A percentile compares a stretch with the other conserved stretches of the same genome.
phyloP scores from a whole-genome alignment of 495 filamentous ascomycete genomes.

The Pyrenula aspistea region DNA sequence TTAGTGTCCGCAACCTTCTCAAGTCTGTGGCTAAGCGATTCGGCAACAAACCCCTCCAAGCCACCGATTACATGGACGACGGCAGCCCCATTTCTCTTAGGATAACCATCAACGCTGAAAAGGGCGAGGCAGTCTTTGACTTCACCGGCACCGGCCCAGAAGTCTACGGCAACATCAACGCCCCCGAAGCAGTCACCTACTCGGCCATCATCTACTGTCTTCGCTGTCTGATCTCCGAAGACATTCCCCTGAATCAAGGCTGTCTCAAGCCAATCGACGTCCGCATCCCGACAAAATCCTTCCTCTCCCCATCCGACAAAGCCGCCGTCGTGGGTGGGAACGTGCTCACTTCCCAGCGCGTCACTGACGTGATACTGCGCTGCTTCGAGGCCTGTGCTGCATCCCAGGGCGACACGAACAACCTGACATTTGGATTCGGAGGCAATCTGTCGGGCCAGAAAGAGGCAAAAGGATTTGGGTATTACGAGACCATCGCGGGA shows the following conservation, averaged over 20 bases:
- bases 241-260: slow-evolving; percentile 95
- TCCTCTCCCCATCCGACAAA: slow-evolving; percentile 75
- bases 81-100: slow-evolving; percentile 78
- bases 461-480: slow-evolving; percentile 63
- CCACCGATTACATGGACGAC: slow-evolving; percentile 88
- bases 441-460: slow-evolving; percentile 7
- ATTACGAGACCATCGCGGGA: slow-evolving; percentile 96
- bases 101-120: slow-evolving; percentile 68
- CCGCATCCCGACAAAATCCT: slow-evolving; percentile 67
- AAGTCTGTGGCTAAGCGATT: slow-evolving; percentile 68
- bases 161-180: slow-evolving; percentile 92
- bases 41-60: slow-evolving; percentile 65
- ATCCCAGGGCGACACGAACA: slow-evolving; percentile 87
- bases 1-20: slow-evolving; percentile 73
- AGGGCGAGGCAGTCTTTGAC: slow-evolving; percentile 83
- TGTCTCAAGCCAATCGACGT: slow-evolving; percentile 83
- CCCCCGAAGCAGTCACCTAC: slow-evolving; percentile 87
- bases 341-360: slow-evolving; percentile 80
- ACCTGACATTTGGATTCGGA: slow-evolving; percentile 39
- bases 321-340: slow-evolving; percentile 95
- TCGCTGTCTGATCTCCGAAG: slow-evolving; percentile 80
- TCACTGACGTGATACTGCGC: slow-evolving; percentile 88
- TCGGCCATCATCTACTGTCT: slow-evolving; percentile 95
- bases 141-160: slow-evolving; percentile 77
- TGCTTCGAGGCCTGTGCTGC: slow-evolving; percentile 87